Conservation (phyloP, 495 filamentous ascomycete species). For the Trichoderma gamsii region DNA sequence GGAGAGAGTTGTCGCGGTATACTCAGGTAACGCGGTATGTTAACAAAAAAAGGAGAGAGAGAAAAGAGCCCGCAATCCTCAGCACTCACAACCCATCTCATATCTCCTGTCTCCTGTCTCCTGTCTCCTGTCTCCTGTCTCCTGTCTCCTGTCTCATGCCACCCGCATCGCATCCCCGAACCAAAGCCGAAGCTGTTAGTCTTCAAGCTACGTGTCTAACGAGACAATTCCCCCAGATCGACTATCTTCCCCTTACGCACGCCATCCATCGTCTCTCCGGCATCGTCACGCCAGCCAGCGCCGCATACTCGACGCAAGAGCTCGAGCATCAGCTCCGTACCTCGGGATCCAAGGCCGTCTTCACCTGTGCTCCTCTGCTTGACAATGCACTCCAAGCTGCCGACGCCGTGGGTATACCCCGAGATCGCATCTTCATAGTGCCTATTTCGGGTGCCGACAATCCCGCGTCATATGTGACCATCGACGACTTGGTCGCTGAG, state of each 20-base stretch:
- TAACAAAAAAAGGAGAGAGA: not conserved
- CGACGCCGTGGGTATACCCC: conserved; percentile 58
- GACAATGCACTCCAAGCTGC: conserved; percentile 65
- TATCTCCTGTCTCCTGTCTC: not conserved
- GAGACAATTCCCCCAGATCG: conserved; percentile 52
- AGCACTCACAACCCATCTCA: not conserved
- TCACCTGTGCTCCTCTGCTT: conserved; percentile 74
- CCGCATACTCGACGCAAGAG: conserved; percentile 69
- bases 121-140: not conserved
- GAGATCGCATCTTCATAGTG: conserved; percentile 67
- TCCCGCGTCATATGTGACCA: conserved; percentile 57
- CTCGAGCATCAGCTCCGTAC: conserved; percentile 73
- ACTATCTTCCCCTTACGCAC: conserved; percentile 70
- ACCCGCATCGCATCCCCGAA: not conserved
- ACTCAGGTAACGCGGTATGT: conserved; percentile 73
- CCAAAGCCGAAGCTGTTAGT: not conserved
- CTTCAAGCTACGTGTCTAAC: not conserved
- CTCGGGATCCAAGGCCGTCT: conserved; percentile 67
- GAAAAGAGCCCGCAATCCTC: not conserved
- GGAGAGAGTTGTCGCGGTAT: conserved; percentile 78
- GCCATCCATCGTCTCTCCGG: conserved; percentile 71
- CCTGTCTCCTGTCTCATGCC: not conserved
- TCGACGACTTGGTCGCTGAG: conserved; percentile 58
- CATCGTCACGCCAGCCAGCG: conserved; percentile 74
- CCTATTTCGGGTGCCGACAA: conserved; percentile 55